These are phyloP conservation scores for Mycocentrospora acerina DNA, from an alignment of 2,329 filamentous ascomycete species.

Conservation along the genomic window DNA sequence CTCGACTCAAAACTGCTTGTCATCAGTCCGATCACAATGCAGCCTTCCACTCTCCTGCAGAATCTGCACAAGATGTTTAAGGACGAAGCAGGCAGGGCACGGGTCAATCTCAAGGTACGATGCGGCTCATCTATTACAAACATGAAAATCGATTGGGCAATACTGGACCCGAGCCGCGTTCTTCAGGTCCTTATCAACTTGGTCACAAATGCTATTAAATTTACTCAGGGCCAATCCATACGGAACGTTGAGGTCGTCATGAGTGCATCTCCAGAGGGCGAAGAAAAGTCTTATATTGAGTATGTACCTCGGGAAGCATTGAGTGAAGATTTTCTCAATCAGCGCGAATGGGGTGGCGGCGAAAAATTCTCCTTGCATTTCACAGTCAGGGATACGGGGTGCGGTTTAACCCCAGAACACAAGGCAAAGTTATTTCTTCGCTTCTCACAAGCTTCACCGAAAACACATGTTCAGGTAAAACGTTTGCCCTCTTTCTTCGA, in stretches of 20 bases:
- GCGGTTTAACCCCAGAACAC: constrained; percentile 42
- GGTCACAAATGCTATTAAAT: constrained; percentile 49
- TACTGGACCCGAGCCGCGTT: constrained; percentile 45
- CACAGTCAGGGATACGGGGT: constrained; percentile 43
- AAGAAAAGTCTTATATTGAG: too few species aligned
- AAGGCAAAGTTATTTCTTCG: constrained; percentile 33
- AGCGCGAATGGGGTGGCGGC: too few species aligned
- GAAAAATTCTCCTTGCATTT: too few species aligned
- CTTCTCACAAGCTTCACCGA: constrained; percentile 35
- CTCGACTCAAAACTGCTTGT: constrained; percentile 46
- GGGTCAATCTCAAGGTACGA: constrained; percentile 26
- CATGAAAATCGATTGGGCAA: constrained; percentile 41
- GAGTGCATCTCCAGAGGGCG: too few species aligned
- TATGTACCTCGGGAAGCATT: too few species aligned
- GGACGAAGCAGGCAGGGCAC: constrained; percentile 33
- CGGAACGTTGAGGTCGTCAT: too few species aligned
- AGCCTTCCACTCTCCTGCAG: constrained; percentile 34
- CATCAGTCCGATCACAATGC: constrained; percentile 44
- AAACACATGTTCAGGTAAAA: constrained; percentile 37
- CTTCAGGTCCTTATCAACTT: constrained; percentile 45
- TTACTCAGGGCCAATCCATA: too few species aligned
- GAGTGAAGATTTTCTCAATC: too few species aligned
- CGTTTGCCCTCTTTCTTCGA: too few species aligned
- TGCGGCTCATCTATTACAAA: too few species aligned
- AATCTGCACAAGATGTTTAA: constrained; percentile 43